Evolutionary conservation across 108 stramenopile species (phyloP), one percentile per base, ranked within the genome.

Genomic region (Nitzschia putrida): DNA sequence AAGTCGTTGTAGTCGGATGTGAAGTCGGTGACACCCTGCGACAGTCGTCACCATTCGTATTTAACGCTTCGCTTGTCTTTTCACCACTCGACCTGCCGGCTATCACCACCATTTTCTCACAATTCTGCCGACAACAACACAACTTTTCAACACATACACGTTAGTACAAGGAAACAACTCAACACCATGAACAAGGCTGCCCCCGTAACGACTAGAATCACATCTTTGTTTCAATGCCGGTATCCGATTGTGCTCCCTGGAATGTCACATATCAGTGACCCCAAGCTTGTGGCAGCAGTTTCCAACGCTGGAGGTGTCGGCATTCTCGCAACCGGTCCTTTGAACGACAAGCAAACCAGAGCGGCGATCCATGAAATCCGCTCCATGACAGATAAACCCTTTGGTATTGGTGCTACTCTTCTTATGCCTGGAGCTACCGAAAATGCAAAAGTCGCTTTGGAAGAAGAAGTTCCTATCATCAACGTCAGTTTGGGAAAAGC

Each of bases 401-500:
- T 94, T 71, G 93, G 93, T 20, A 80, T 95, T 57, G 93, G 92
- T 4, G 79, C 81, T 7, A 95, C 93, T 23, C 64, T 95, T 42
- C 78, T 95, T 50, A 95, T 95, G 93, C 93, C 93, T 13, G 91
- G 93, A 12, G 84, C 93, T 7, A 67, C 51, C 45, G 90, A 91
- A 63, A 95, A 95, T 80, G 94, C 89, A 8, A 59, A 80, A 41
- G 90, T 92, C 25, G 91, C 94, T 8, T 59, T 95, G 64, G 88
- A 88, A 54, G 94, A 95, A 68, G 69, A 90, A 59, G 94, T 95
- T 11, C 91, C 91, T 12, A 64, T 92, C 38, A 80, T 95, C 57
- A 95, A 95, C 77, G 80, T 89, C 41, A 85, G 83, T 66, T 71
- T 95, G n/a, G 94, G 94, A 8, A 95, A 91, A 54, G 90, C 85